Conservation (phyloP, 768 basidiomycete species). For the Cystofilobasidium capitatum region DNA sequence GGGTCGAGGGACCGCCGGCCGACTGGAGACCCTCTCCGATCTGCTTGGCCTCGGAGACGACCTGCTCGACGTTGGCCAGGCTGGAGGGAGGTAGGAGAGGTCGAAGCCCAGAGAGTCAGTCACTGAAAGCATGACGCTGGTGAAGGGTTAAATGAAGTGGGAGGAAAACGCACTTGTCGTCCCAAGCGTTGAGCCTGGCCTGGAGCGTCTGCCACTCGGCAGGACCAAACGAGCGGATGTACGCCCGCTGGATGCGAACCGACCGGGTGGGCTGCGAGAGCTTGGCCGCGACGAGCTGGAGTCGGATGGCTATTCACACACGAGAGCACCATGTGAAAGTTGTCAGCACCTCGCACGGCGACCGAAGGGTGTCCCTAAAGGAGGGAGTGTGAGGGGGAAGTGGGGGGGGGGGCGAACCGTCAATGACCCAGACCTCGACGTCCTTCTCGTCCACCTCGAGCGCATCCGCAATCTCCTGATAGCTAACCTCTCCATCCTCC, state of each 20-base stretch:
- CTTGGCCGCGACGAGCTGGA: constrained; percentile 67
- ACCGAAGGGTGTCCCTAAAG: neutral
- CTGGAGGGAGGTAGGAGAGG: neutral
- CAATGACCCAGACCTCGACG: constrained; percentile 81
- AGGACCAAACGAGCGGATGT: constrained; percentile 62
- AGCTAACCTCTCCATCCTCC: constrained; percentile 62
- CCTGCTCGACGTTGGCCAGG: constrained; percentile 19
- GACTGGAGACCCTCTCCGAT: constrained; percentile 11
- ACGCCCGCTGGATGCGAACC: constrained; percentile 62
- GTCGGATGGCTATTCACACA: constrained; percentile 57
- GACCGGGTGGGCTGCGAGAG: constrained; percentile 70
- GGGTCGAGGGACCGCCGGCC: neutral
- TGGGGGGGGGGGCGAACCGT: constrained; percentile 48
- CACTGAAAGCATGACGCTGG: too few species aligned
- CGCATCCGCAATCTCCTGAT: constrained; percentile 56
- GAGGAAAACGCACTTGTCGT: constrained; percentile 44
- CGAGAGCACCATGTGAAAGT: neutral
- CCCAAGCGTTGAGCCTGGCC: constrained; percentile 66
- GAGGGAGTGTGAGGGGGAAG: neutral
- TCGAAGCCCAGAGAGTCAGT: neutral
- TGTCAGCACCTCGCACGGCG: neutral
- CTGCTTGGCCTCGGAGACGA: constrained; percentile 22
- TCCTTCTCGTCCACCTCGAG: constrained; percentile 56
- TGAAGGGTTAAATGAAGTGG: neutral
- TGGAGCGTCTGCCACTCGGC: constrained; percentile 73